Base-by-base conservation (phyloP, 352 stramenopile genomes). In the Thraustochytrium striatum region DNA sequence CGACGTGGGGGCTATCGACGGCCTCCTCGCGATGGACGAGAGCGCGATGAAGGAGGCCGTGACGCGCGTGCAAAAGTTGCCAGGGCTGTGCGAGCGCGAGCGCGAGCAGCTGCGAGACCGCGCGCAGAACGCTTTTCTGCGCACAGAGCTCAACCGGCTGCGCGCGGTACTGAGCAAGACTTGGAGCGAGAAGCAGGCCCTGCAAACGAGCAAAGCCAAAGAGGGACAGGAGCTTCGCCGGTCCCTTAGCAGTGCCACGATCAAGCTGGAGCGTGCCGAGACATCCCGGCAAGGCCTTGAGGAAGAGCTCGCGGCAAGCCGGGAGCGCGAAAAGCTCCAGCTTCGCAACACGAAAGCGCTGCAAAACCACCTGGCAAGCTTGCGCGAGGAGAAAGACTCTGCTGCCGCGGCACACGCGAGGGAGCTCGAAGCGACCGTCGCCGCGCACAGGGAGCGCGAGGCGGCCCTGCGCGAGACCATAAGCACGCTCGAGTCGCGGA, bases 181-280 rank as follows among this genome's bases (percentile, higher is more conserved):
- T 1, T 70, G 59, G 59, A 70, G 53, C n/a, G 59, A 70, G 41
- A 33, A 33, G 2, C 59, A 70, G 41, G 59, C 50, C 5, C 19
- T 70, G 59, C 13, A 38, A 70, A 25, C 59, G 59, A 1, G 39
- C 59, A 5, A 70, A 70, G 35, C 16, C n/a, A 25, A 38, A 70
- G 9, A 52, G 50, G 8, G 59, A 70, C n/a, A n/a, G 9, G 59
- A 70, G 35, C 35, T 70, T 1, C 59, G 59, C 30, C 35, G 53
- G n/a, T 53, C 59, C 7, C 50, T 70, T 33, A 38, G 35, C 33
- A 33, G 38, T 2, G 59, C 50, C 16, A 38, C 59, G 30, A 70
- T 33, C 41, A n/a, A 33, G 21, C 59, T 70, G 16, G 59, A 33
- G 25, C 35, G 35, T 0, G 53, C 59, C 9, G 59, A 70, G 41